These are phyloP conservation scores for Talaromyces thailandensis DNA, from an alignment of 495 filamentous ascomycete genomes.

Conservation along the genomic window DNA sequence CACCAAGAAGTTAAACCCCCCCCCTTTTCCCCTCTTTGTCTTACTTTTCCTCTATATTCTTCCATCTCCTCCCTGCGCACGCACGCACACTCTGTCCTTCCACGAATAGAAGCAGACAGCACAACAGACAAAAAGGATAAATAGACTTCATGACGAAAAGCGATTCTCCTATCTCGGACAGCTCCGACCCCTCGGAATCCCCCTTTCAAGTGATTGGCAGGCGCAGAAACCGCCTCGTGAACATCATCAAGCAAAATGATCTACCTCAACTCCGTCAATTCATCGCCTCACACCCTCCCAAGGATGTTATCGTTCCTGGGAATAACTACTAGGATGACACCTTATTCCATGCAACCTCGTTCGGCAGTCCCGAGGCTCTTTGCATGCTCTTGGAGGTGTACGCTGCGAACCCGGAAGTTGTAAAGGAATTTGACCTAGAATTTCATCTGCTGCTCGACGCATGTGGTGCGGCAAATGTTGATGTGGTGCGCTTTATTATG, in stretches of 20 bases:
- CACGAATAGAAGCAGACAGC: background rate
- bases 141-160: background rate
- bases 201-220: background rate
- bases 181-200: background rate
- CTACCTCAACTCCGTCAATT: background rate
- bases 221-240: background rate
- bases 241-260: background rate
- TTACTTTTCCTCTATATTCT: too few species aligned
- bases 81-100: background rate
- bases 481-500: slow-evolving; percentile 1
- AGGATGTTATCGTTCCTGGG: background rate
- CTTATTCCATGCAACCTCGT: background rate
- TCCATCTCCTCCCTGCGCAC: too few species aligned
- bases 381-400: background rate
- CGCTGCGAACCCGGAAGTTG: background rate
- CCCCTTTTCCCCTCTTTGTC: too few species aligned
- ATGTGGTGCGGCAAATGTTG: too few species aligned
- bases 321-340: background rate
- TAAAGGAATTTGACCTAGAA: background rate
- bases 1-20: too few species aligned
- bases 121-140: background rate
- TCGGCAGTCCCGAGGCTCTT: background rate
- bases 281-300: background rate
- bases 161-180: background rate
- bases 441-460: background rate